These are phyloP conservation scores for Ensete glaucum DNA, from an alignment of 176 grass and related monocot species.

Conservation along the genomic window DNA sequence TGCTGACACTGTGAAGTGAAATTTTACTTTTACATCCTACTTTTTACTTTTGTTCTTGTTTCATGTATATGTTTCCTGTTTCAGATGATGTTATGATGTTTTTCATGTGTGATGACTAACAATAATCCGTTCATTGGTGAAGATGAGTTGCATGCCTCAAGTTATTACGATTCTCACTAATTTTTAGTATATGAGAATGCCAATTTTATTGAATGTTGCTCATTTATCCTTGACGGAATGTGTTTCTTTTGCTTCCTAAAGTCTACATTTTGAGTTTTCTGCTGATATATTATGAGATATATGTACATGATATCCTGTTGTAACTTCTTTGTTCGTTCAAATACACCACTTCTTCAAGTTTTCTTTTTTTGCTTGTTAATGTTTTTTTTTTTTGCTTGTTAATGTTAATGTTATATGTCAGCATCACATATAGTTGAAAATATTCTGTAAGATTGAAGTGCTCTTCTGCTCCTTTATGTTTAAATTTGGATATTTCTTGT, in stretches of 20 bases:
- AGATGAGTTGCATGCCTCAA: not conserved
- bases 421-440: not conserved
- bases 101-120: not conserved
- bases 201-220: not conserved
- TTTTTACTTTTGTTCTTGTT: not conserved
- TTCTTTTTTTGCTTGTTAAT: not conserved
- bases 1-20: not conserved
- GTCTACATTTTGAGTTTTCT: too few relatives aligned
- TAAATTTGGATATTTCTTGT: slow-evolving; percentile 15
- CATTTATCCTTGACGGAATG: not conserved
- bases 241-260: too few relatives aligned
- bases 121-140: not conserved
- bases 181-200: not conserved
- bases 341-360: not conserved
- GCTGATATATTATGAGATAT: too few relatives aligned
- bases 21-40: not conserved
- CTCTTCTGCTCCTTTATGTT: not conserved
- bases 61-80: too few relatives aligned
- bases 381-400: not conserved
- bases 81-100: too few relatives aligned
- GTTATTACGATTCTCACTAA: not conserved
- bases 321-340: not conserved
- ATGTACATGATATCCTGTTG: not conserved
- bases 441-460: not conserved
- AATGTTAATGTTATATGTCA: too few relatives aligned